Percentiles rank a stretch among this genome's conserved stretches.
Evolutionary conservation across 177 flowering plant species (phyloP).

Genomic region (Vitis hybrid): DNA sequence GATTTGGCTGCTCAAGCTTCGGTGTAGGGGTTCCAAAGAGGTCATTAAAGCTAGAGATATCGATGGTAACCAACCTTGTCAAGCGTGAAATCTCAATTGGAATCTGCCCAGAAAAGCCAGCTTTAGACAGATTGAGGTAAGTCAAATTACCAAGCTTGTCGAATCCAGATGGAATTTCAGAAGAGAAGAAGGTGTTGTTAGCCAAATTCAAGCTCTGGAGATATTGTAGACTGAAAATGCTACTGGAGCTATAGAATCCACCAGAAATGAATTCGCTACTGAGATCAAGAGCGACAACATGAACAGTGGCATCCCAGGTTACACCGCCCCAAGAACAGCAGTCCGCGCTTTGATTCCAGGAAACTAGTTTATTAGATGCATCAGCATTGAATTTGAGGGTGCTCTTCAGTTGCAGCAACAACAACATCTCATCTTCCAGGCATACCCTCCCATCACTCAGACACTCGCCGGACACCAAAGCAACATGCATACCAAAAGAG

Average conservation of each 20-base stretch:
- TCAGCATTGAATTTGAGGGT: not conserved
- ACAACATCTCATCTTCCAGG: not conserved
- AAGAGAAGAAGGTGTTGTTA: constrained; percentile 15
- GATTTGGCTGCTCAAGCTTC: too few relatives aligned
- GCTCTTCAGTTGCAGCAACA: not conserved
- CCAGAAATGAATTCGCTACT: too few relatives aligned
- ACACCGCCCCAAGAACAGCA: not conserved
- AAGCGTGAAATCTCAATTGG: constrained; percentile 12
- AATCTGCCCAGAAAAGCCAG: constrained; percentile 28
- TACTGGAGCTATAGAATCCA: too few relatives aligned
- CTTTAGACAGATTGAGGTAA: constrained; percentile 20
- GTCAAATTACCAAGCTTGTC: too few relatives aligned
- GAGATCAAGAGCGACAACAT: too few relatives aligned
- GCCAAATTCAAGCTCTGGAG: constrained; percentile 23
- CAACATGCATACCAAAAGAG: not conserved
- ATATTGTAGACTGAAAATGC: too few relatives aligned
- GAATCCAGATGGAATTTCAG: constrained; percentile 7
- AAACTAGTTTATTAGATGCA: not conserved
- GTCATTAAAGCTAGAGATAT: not conserved
- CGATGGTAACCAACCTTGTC: constrained; percentile 13
- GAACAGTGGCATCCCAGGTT: too few relatives aligned
- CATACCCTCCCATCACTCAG: not conserved
- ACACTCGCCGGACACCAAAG: constrained; percentile 17
- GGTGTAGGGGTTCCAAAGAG: too few relatives aligned
- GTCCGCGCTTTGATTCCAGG: not conserved